phyloP scores from a whole-genome alignment of 1,284 basidiomycete species.

The Acaromyces ingoldii region DNA sequence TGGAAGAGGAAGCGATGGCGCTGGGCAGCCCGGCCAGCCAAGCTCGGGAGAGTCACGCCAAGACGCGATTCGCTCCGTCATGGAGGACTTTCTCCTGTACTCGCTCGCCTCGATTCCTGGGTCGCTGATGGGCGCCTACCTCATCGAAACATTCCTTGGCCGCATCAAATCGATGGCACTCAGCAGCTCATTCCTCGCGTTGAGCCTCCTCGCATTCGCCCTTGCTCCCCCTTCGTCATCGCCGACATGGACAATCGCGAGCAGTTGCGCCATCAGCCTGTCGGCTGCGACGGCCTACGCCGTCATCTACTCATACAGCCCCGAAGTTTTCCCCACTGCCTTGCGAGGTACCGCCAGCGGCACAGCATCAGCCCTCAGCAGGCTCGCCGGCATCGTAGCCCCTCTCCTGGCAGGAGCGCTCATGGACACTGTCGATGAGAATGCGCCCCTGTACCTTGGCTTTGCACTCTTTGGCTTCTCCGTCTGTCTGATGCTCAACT shows the following conservation, averaged over 20 bases:
- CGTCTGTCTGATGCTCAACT: not conserved
- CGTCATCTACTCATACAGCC: constrained; percentile 46
- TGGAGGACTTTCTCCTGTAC: constrained; percentile 39
- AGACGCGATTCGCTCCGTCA: constrained; percentile 2
- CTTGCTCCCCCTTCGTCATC: constrained; percentile 15
- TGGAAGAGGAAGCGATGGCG: too few species aligned
- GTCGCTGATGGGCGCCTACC: constrained; percentile 74
- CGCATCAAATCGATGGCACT: constrained; percentile 62
- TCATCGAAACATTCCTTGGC: constrained; percentile 70
- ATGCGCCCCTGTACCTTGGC: constrained; percentile 1
- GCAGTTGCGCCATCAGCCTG: constrained; percentile 20
- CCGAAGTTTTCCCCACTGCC: constrained; percentile 37
- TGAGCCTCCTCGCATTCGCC: constrained; percentile 30
- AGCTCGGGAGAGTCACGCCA: not conserved
- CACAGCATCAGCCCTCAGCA: constrained; percentile 37
- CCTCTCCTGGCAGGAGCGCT: constrained; percentile 28
- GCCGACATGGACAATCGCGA: constrained; percentile 17
- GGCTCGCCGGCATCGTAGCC: constrained; percentile 43
- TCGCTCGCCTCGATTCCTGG: constrained; percentile 36
- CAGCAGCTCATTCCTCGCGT: constrained; percentile 27
- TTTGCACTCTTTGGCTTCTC: not conserved
- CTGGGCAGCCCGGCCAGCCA: too few species aligned
- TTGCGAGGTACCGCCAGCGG: constrained; percentile 43
- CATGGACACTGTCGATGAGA: constrained; percentile 2
- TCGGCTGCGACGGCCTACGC: constrained; percentile 43